Evolutionary conservation across 2,329 filamentous ascomycete genomes (phyloP), one percentile per base, ranked within the genome.

Genomic region (Fusarium nelsonii): DNA sequence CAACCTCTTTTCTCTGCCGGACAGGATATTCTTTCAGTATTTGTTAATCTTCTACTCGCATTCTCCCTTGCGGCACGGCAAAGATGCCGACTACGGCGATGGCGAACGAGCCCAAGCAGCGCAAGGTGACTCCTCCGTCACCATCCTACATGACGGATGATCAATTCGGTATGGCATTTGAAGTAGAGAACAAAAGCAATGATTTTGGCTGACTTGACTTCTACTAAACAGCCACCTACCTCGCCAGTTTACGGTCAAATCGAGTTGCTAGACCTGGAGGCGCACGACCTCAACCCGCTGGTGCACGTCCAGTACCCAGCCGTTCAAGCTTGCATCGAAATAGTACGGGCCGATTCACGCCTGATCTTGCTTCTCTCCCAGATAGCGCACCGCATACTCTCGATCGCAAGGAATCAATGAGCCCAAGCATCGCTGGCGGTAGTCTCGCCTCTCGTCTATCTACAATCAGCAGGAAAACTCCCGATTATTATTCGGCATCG

Each of bases 201-300:
- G 37, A 43, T 49, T 51, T 50, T 72, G 34, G 57, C 73, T 75
- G 71, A 76, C 63, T 32, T 14, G 8, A 18, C 34, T 39, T 60
- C 49, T 58, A 28, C 40, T 54, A 39, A 69, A 64, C 79, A 93
- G 91, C 89, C 70, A 84, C 84, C 63, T 94, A 93, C 78, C 86
- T 94, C 36, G 84, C 90, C 71, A 88, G 90, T 70, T 85, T 95
- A 36, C 90, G 92, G 71, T 88, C 85, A 71, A 91, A 87, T 78
- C 88, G 90, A 52, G 83, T 88, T 58, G 83, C 86, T 36, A 86
- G 92, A 58, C 92, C 92, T 10, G 90, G 88, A 58, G 91, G 92
- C 65, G 90, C 91, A 50, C 85, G 92, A 69, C 91, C 91, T 63
- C 85, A 85, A 56, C 86, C 86, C 23, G 75, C 80, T 36, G 74